Base-by-base conservation (phyloP, 768 basidiomycete species). In the Omphalotus guepiniiformis region DNA sequence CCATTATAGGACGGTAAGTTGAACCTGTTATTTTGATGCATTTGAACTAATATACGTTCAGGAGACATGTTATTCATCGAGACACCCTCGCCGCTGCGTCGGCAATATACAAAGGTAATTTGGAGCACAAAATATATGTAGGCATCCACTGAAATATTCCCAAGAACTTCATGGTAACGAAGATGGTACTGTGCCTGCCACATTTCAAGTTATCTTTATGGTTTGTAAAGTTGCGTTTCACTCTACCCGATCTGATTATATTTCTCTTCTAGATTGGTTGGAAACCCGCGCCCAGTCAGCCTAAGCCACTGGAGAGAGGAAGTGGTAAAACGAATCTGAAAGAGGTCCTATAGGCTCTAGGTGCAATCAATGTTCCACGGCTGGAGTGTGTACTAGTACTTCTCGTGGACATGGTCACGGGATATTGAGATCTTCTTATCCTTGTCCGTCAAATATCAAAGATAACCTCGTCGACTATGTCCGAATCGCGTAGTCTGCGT, bases 161-260 rank as follows among this genome's bases (percentile, higher is more conserved):
- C 19, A 55, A 97, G 94, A 85, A 51, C 58, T 98, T 43, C 86
- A 97, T 62, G 92, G 88, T 7, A 73, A 83, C 48, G 81, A 85
- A 57, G 88, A 93, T 58, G 91, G 90, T 13, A 75, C 77, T 11
- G 73, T 98, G 28, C 89, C 94, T 2, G 96, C 96, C 13, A 99
- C 96, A 5, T 99, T 97, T 66, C 92, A 97, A 61, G 73, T 97
- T 39, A 92, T 98, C 47, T 96, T 89, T 63, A 85, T 97, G 78
- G 95, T 91, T 53, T 52, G 76, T 65, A 35, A 29, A 21, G 28
- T 45, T 27, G 12, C 19, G 43, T 29, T 41, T 21, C 34, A 13
- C n/a, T 22, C 9, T 11, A 27, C 35, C 26, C 12, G 30, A 38
- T 26, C 27, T 18, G 26, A 34, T 45, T 21, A 42, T 16, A 16